Base-by-base conservation (phyloP, 345 rosid genomes). In the Trapa bicornis region DNA sequence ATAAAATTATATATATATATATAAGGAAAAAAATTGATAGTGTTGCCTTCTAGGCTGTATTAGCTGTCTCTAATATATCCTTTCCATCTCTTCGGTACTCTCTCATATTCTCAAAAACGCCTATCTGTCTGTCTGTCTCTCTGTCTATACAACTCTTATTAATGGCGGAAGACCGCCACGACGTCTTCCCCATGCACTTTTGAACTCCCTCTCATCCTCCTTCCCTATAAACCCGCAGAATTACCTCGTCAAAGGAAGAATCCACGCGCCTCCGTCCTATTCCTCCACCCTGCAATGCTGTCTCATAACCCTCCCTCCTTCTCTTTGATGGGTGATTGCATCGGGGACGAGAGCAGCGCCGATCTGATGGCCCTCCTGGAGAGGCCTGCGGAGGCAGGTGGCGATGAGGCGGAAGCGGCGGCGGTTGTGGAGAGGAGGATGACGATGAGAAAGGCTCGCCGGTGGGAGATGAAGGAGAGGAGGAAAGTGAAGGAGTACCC, bases 331-430 rank as follows among this genome's bases (percentile, higher is more conserved):
- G 94, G 81, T 2, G 98, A 92, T 64, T 88, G 79, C 82, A 84
- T 92, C 70, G 98, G 98, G 37, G 65, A 76, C 65, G 98, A 92
- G 74, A 87, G 96, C 73, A 86, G 92, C 64, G 79, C 80, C 14
- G 96, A 92, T 72, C 69, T 84, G 38, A 64, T 72, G n/a, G 63
- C 74, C 37, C 70, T 48, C 33, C 5, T n/a, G 73, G 74, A 1
- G 83, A 80, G 37, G 63, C 47, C 54, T 16, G 8, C 48, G 39
- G 38, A 12, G 41, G 8, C 48, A 29, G 38, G 14, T 3, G 42
- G 35, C 3, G 63, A 29, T 6, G 37, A 2, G 1, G 56, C 6
- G 0, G 48, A 45, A 13, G 48, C 48, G 10, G 69, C 58, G 47
- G 32, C 57, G 58, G 60, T n/a, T 54, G 56, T 15, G 65, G 47